Base-by-base conservation (phyloP, 192 early-diverging fungal species). In the Coemansia javaensis region DNA sequence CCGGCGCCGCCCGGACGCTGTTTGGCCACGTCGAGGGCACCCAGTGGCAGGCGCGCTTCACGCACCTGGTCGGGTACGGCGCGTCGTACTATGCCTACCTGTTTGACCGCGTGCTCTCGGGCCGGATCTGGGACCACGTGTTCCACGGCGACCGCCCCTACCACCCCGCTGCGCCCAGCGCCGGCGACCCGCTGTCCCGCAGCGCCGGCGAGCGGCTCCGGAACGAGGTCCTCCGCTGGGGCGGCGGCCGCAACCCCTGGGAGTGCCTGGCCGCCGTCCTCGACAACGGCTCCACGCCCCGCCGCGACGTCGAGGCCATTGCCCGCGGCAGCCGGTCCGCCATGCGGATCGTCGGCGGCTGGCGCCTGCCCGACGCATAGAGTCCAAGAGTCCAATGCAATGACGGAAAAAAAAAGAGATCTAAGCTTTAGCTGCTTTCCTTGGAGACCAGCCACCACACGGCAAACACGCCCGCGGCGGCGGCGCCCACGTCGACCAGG, bases 1-100 rank as follows among this genome's bases (percentile, higher is more conserved):
- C 50, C 9, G 59, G 75, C 18, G 43, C 66, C 0, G 73, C 71
- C 21, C 75, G 27, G 27, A 47, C 85, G n/a, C 51, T 87, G 7
- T 87, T 94, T 45, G 84, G 85, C 0, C 79, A 84, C 34, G 83
- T 85, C 5, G 48, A 69, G 1, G 82, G 79, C 5, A 90, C 93
- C 4, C 77, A 77, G 39, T 97, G 91, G 91, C 93, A 93, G 53
- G 84, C 83, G 1, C 88, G 91, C 46, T 97, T 99, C 65, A 82
- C 81, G 2, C 96, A 99, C 47, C 50, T 99, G 58, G 85, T 87
- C 52, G 84, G 85, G 0, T 99, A 99, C 51, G 93, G 93, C 14
- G 86, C 89, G 8, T 86, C 83, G 7, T 99, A 99, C 69, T 99
- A 97, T 44, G 79, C 86, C n/a, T 99, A 99, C 52, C 71, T 97